Evolutionary conservation across 1,284 basidiomycete genomes (phyloP).

Genomic region (Microbotryum scabiosae): DNA sequence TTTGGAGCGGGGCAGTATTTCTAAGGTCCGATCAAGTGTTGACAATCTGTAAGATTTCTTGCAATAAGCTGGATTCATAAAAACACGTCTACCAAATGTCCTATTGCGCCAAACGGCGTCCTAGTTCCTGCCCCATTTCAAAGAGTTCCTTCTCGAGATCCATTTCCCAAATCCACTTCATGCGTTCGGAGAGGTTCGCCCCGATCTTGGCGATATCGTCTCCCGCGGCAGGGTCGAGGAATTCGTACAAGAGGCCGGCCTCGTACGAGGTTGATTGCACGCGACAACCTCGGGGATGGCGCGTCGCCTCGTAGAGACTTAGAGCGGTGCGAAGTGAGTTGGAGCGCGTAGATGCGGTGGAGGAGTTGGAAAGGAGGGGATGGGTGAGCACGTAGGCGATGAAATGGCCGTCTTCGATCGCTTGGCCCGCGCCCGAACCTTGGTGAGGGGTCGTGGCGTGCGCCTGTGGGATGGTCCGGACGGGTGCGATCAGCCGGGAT

Average conservation of each 20-base stretch:
- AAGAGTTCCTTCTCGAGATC: constrained; percentile 17
- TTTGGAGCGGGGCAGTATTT: constrained; percentile 27
- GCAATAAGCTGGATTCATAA: too few species aligned
- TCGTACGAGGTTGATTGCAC: constrained; percentile 34
- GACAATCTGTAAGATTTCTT: too few species aligned
- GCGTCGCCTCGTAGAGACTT: constrained; percentile 28
- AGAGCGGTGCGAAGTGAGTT: constrained; percentile 25
- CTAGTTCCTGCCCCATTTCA: too few species aligned
- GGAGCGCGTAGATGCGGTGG: not conserved
- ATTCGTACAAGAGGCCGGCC: constrained; percentile 30
- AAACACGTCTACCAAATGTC: too few species aligned
- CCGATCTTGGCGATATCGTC: constrained; percentile 21
- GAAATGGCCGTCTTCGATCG: constrained; percentile 37
- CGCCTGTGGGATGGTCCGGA: not conserved
- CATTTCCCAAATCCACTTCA: constrained; percentile 29
- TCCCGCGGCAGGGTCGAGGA: constrained; percentile 20
- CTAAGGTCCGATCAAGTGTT: not conserved
- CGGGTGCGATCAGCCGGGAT: not conserved
- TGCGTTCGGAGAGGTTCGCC: constrained; percentile 15
- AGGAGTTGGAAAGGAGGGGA: constrained; percentile 22
- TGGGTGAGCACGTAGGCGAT: constrained; percentile 32
- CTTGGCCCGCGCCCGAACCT: constrained; percentile 38
- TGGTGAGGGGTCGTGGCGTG: constrained; percentile 31
- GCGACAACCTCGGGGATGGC: constrained; percentile 32
- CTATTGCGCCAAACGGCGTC: too few species aligned